A percentile compares a stretch with the other conserved stretches of the same genome.
Conservation (phyloP, 345 rosid genomes). For the Citrus unshiu region DNA sequence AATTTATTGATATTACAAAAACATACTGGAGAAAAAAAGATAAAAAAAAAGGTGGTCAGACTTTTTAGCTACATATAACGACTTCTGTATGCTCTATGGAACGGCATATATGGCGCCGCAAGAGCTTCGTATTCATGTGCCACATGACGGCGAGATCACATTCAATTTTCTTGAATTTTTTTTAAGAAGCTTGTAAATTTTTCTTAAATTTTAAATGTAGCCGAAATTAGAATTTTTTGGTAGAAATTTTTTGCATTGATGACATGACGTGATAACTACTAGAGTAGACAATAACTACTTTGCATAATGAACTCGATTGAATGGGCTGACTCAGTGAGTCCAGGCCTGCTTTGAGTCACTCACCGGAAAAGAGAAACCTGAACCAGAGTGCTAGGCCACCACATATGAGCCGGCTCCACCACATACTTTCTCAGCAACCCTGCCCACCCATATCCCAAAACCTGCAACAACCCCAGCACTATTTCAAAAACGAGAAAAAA, state of each 20-base stretch:
- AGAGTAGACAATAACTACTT: not conserved
- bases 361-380: conserved; percentile 89
- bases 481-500: not conserved
- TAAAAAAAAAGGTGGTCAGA: no score
- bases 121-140: not conserved
- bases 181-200: no score
- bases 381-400: conserved; percentile 90
- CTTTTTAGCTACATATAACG: no score
- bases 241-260: not conserved
- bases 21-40: no score
- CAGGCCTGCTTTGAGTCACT: not conserved
- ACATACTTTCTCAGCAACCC: conserved; percentile 83
- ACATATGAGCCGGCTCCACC: conserved; percentile 96
- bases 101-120: not conserved
- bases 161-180: no score
- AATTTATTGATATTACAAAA: no score
- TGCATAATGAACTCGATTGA: not conserved
- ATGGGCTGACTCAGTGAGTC: not conserved
- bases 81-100: no score
- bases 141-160: not conserved
- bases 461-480: conserved; percentile 32
- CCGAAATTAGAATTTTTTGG: not conserved
- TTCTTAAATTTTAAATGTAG: no score
- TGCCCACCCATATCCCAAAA: conserved; percentile 92
- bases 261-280: not conserved